Evolutionary conservation across 441 rosid genomes (phyloP), one percentile per base, ranked within the genome.

Genomic region (Theobroma grandiflorum): DNA sequence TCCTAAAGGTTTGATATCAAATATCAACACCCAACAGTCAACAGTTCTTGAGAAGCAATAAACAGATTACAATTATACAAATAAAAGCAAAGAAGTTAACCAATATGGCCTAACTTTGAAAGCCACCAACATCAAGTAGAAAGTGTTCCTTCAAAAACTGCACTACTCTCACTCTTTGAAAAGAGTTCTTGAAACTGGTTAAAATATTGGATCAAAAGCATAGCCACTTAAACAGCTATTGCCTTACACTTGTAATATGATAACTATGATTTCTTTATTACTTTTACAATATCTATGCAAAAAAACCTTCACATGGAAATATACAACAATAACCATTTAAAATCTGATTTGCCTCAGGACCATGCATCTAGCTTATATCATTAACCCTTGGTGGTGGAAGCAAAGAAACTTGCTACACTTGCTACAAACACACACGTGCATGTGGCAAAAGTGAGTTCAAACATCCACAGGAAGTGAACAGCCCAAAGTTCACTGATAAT

Each of bases 161-260:
- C 49, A 6, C 37, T 72, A 18, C 47, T 52, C 45, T 52, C 62
- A 18, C 47, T 52, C 45, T 52, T 72, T 4, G 35, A 35, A 70
- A 72, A 18, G 22, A 18, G 47, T n/a, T 72, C 35, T 47, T 52
- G 4, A 52, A 35, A 14, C 16, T 18, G 4, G 63, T 53, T 72
- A n/a, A 71, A 72, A 14, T 72, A 37, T 18, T 37, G 64, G 62
- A n/a, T 37, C 11, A 72, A 72, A 37, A 55, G 18, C 50, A 72
- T 33, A n/a, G 15, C 37, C 64, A 38, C 35, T 20, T 45, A 45
- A 11, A 45, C 6, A 6, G 42, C 42, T 40, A 6, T 6, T 53
- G 47, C 63, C 9, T 35, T n/a, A 53, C 33, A 35, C 47, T 35
- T 10, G 53, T 72, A 35, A 53, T 53, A 72, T 12, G 8, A 61